phyloP scores from a whole-genome alignment of 2,329 filamentous ascomycete genomes.

The Pseudocercospora fijiensis region DNA sequence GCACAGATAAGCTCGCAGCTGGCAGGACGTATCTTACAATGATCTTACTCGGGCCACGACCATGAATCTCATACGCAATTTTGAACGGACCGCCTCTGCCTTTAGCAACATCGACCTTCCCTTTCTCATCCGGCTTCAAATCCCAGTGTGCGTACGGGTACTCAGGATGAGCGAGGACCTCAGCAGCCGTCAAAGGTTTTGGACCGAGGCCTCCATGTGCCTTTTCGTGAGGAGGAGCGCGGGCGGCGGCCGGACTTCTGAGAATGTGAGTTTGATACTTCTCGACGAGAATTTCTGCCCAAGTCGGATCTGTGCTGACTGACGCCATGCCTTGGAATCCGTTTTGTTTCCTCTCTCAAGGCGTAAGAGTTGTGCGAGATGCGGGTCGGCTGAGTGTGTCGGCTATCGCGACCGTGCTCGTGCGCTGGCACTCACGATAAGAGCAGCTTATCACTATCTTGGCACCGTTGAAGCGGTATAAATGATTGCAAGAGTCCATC shows the following conservation, averaged over 20 bases:
- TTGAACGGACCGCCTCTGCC: conserved; percentile 72
- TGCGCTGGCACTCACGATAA: conserved; percentile 2
- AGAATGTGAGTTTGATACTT: conserved; percentile 20
- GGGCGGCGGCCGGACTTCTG: conserved; percentile 17
- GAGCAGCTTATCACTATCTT: background rate
- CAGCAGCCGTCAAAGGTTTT: conserved; percentile 51
- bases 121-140: conserved; percentile 64
- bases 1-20: conserved; percentile 15
- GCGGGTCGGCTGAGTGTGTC: conserved; percentile 4
- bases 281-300: conserved; percentile 17
- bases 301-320: conserved; percentile 18
- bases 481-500: background rate
- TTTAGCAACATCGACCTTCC: conserved; percentile 63
- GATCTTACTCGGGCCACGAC: conserved; percentile 68
- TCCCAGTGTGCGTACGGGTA: conserved; percentile 67
- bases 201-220: conserved; percentile 22
- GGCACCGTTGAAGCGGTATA: background rate
- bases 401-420: background rate
- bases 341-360: conserved; percentile 1
- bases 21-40: conserved; percentile 62
- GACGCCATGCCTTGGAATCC: conserved; percentile 13
- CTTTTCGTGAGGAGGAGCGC: conserved; percentile 22
- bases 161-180: conserved; percentile 64
- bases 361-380: conserved; percentile 1
- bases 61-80: conserved; percentile 78